Evolutionary conservation across 345 rosid species (phyloP), one percentile per base, ranked within the genome.

Genomic region (Gossypium ekmanianum): DNA sequence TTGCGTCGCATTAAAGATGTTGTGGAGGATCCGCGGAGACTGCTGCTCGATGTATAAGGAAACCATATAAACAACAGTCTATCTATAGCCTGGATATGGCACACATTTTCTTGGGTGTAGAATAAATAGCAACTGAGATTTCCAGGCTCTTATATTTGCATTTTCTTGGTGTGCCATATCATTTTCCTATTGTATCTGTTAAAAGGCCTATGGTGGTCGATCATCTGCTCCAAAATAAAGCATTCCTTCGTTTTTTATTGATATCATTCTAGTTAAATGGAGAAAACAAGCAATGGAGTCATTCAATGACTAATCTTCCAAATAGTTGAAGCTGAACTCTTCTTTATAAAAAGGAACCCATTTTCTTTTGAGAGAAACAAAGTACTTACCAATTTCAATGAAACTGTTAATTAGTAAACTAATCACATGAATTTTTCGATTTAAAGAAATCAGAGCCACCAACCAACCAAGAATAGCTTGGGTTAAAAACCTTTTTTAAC

Each of bases 21-120:
- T 0, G 94, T 89, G 74, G 96, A 92, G 84, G 97, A 92, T 79
- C 96, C 94, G 11, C 88, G 93, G 11, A 85, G 94, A 83, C 83
- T 61, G 69, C 27, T 65, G 69, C 51, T 41, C 0, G 70, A 65
- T 65, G 1, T 65, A 65, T 65, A 13, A 65, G 52, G 70, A 65
- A 45, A 18, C 72, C 41, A 47, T 20, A 41, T 47, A 44, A 5
- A 20, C 54, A 45, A 45, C 52, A 20, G 52, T 20, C 34, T 47
- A 45, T 9, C 10, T 11, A 44, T 45, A 64, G 34, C 71, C 16
- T 12, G 71, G 34, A 67, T 22, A 44, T 44, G 34, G 34, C 71
- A 66, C 20, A 44, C 54, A 44, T 20, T 66, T 43, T 66, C 10
- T 66, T n/a, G 11, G 11, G 54, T 66, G 52, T 20, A 44, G 70